A percentile compares a stretch with the other conserved stretches of the same genome.
These are phyloP conservation scores for Abrus precatorius DNA, from an alignment of 306 rosid species.

Conservation along the genomic window DNA sequence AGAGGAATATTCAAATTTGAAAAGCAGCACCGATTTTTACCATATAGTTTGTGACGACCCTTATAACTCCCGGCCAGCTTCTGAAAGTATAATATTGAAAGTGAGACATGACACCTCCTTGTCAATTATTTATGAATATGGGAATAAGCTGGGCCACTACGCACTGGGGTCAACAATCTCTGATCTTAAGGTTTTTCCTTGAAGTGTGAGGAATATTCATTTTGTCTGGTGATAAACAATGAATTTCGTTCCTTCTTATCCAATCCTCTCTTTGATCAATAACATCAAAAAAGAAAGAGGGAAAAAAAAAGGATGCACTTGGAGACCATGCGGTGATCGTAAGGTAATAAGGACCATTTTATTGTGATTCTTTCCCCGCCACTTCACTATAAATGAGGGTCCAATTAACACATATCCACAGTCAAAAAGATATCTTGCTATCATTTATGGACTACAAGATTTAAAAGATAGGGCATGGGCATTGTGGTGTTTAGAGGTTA, in stretches of 20 bases:
- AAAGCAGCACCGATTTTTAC: slow-evolving; percentile 70
- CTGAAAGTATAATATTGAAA: slow-evolving; percentile 61
- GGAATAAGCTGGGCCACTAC: slow-evolving; percentile 53
- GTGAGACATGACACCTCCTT: slow-evolving; percentile 61
- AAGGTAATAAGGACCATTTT: slow-evolving; percentile 46
- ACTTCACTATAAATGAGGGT: slow-evolving; percentile 48
- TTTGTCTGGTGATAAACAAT: slow-evolving; percentile 64
- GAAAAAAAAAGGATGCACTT: slow-evolving; percentile 27
- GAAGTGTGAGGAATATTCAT: slow-evolving; percentile 71
- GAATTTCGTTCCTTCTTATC: slow-evolving; percentile 69
- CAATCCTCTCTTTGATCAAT: slow-evolving; percentile 50
- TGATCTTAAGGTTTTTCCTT: slow-evolving; percentile 42
- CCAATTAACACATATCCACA: slow-evolving; percentile 44
- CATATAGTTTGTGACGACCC: slow-evolving; percentile 52
- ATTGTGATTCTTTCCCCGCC: slow-evolving; percentile 50
- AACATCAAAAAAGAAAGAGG: slow-evolving; percentile 8
- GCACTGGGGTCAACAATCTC: slow-evolving; percentile 58
- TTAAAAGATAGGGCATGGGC: slow-evolving; percentile 55
- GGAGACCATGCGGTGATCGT: slow-evolving; percentile 44
- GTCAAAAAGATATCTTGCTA: slow-evolving; percentile 56
- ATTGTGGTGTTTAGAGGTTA: slow-evolving; percentile 53
- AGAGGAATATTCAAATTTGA: slow-evolving; percentile 71
- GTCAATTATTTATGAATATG: slow-evolving; percentile 50
- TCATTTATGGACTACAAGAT: slow-evolving; percentile 56
- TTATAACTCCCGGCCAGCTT: slow-evolving; percentile 49